A percentile compares a stretch with the other conserved stretches of the same genome.
These are phyloP conservation scores for Podila epigama DNA, from an alignment of 192 early-diverging fungal species.

Conservation along the genomic window DNA sequence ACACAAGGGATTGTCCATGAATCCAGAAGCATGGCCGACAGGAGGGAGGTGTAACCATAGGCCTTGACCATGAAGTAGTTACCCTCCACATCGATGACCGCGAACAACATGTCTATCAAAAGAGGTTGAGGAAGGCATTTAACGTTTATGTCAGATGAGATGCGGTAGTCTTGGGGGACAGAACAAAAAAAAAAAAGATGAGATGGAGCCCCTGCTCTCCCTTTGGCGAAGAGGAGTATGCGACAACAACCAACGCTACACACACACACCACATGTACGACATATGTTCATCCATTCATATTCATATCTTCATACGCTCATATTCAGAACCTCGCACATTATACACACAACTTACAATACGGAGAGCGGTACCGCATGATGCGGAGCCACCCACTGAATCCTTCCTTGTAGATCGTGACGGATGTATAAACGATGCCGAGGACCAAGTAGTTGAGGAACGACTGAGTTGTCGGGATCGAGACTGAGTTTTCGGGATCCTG, in stretches of 20 bases:
- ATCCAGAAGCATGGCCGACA: constrained; percentile 81
- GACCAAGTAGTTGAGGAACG: constrained; percentile 73
- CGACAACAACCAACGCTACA: constrained; percentile 3
- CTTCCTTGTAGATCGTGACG: constrained; percentile 58
- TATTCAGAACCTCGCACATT: neutral
- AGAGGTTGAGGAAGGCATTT: neutral
- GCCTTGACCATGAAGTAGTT: constrained; percentile 86
- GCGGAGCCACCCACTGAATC: constrained; percentile 54
- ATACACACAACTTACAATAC: constrained; percentile 47
- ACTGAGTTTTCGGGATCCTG: constrained; percentile 51
- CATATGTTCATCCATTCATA: neutral
- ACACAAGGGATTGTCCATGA: constrained; percentile 80
- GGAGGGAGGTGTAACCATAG: constrained; percentile 74
- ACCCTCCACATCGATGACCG: constrained; percentile 77
- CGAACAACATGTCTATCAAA: constrained; percentile 62
- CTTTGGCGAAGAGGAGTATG: neutral
- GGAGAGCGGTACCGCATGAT: constrained; percentile 51
- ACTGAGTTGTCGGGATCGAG: constrained; percentile 74
- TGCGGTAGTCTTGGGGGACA: no score
- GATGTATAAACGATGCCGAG: constrained; percentile 66
- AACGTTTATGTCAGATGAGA: no score
- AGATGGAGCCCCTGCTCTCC: neutral
- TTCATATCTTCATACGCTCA: neutral
- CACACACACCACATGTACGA: neutral
- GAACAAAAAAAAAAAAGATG: neutral